Percentiles rank a stretch among this genome's conserved stretches.
Conservation (phyloP, 129 eudicot species). For the Pittosporum tobira region DNA sequence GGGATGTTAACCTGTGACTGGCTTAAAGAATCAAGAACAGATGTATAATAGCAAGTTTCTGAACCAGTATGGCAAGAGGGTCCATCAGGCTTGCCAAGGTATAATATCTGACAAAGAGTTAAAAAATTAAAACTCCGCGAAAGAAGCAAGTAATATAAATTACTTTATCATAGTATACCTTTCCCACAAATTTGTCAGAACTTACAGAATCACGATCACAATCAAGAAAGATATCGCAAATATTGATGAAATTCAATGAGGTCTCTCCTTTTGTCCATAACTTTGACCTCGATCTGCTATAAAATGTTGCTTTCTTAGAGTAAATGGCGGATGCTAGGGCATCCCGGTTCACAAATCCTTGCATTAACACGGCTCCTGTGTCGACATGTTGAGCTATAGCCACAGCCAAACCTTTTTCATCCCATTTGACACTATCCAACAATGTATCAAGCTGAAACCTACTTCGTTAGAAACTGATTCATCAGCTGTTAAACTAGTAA, state of each 20-base stretch:
- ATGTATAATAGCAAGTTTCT: slow-evolving; percentile 81
- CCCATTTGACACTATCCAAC: slow-evolving; percentile 92
- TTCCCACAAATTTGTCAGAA: neutral
- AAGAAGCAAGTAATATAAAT: neutral
- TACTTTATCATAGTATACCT: neutral
- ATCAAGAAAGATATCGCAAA: slow-evolving; percentile 63
- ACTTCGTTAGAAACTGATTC: slow-evolving; percentile 12
- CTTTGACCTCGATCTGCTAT: slow-evolving; percentile 77
- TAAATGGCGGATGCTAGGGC: slow-evolving; percentile 59
- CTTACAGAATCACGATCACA: slow-evolving; percentile 94
- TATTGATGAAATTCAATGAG: slow-evolving; percentile 71
- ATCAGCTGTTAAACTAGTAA: slow-evolving; percentile 4
- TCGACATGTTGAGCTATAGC: slow-evolving; percentile 95
- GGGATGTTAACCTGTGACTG: slow-evolving; percentile 35
- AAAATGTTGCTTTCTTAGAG: slow-evolving; percentile 79
- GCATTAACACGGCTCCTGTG: slow-evolving; percentile 78
- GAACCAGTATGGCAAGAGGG: slow-evolving; percentile 82
- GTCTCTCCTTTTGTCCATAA: slow-evolving; percentile 95
- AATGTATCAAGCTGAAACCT: slow-evolving; percentile 48
- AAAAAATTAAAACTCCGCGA: neutral
- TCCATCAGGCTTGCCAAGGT: slow-evolving; percentile 78
- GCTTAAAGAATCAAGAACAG: slow-evolving; percentile 35
- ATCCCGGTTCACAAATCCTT: slow-evolving; percentile 69
- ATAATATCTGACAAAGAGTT: slow-evolving; percentile 40
- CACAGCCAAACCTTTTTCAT: slow-evolving; percentile 92